phyloP scores from a whole-genome alignment of 2,329 filamentous ascomycete species.

The Zymoseptoria tritici region DNA sequence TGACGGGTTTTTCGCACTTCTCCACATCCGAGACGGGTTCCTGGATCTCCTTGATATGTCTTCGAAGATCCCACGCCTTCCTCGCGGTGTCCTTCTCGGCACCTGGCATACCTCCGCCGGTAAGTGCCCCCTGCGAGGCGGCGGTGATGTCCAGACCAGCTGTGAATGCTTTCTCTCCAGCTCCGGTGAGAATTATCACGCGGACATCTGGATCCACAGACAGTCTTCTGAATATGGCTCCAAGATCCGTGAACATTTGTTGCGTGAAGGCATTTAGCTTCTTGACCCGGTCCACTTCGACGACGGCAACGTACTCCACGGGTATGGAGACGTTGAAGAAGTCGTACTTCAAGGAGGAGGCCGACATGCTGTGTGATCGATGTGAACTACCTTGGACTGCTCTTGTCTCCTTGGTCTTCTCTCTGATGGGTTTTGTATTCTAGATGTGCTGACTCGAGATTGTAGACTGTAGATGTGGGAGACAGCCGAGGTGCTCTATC shows the following conservation, averaged over 20 bases:
- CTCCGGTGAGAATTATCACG: slow-evolving; percentile 69
- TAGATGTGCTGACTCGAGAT: background rate
- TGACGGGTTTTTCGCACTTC: slow-evolving; percentile 83
- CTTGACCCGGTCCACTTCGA: slow-evolving; percentile 78
- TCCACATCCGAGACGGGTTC: slow-evolving; percentile 68
- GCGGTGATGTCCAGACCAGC: slow-evolving; percentile 60
- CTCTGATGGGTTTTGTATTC: background rate
- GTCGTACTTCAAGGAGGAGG: slow-evolving; percentile 11
- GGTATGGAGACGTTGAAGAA: slow-evolving; percentile 53
- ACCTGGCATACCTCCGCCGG: background rate
- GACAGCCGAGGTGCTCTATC: background rate
- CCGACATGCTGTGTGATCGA: slow-evolving; percentile 7
- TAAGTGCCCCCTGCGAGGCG: slow-evolving; percentile 10
- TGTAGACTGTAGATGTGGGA: background rate
- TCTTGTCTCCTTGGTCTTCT: background rate
- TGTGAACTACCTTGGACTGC: background rate
- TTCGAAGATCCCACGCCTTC: slow-evolving; percentile 43
- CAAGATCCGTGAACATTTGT: slow-evolving; percentile 78
- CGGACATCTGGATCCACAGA: slow-evolving; percentile 66
- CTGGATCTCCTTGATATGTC: slow-evolving; percentile 74
- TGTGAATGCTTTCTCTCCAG: slow-evolving; percentile 70
- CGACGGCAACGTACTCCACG: slow-evolving; percentile 65
- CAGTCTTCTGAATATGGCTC: slow-evolving; percentile 61
- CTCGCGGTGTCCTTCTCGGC: slow-evolving; percentile 20
- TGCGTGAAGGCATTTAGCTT: slow-evolving; percentile 79